Conservation (phyloP, 345 rosid genomes). For the Corchorus olitorius region DNA sequence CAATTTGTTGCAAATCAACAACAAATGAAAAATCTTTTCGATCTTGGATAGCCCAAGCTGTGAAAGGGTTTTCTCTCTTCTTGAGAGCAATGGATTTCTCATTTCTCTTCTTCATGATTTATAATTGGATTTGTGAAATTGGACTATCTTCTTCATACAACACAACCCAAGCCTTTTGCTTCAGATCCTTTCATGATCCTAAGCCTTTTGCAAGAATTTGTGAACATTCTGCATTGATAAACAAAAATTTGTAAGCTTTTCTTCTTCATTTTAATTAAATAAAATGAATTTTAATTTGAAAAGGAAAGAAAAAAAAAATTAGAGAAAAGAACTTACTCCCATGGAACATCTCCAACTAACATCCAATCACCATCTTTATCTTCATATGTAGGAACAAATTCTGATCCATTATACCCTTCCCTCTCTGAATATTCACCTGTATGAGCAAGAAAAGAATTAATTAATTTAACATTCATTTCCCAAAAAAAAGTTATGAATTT, state of each 20-base stretch:
- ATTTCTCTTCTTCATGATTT: background rate
- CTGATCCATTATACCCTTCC: constrained; percentile 69
- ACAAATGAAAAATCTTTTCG: background rate
- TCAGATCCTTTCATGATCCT: constrained; percentile 68
- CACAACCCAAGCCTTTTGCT: constrained; percentile 49
- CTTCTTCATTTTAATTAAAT: background rate
- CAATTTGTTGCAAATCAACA: background rate
- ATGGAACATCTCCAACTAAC: constrained; percentile 87
- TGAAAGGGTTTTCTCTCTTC: background rate
- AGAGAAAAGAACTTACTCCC: constrained; percentile 48
- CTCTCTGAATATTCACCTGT: constrained; percentile 50
- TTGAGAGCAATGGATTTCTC: background rate
- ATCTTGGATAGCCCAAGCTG: constrained; percentile 9
- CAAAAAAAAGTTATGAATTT: background rate
- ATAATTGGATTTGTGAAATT: background rate
- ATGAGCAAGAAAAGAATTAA: background rate
- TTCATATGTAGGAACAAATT: constrained; percentile 66
- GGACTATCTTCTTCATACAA: constrained; percentile 31
- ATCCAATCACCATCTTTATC: constrained; percentile 88
- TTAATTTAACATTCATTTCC: background rate
- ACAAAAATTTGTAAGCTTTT: background rate
- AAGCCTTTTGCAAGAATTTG: constrained; percentile 52
- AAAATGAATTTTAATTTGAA: background rate
- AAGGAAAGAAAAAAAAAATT: no score
- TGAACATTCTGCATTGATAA: constrained; percentile 49